These are phyloP conservation scores for Alternaria novae-zelandiae DNA, from an alignment of 2,329 filamentous ascomycete genomes.

Conservation along the genomic window DNA sequence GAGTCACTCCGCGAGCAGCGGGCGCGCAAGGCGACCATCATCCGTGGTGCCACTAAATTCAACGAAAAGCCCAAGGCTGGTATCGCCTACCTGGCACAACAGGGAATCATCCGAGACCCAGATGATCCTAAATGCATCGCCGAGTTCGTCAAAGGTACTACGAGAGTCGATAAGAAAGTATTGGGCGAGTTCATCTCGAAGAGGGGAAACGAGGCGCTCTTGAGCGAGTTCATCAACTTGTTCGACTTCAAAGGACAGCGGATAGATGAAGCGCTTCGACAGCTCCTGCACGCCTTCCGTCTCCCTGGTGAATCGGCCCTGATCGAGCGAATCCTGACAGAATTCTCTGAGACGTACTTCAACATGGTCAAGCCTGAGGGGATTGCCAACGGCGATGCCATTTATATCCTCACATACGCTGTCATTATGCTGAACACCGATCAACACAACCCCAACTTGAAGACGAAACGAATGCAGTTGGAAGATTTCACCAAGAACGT, in stretches of 20 bases:
- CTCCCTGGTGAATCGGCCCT: conserved; percentile 90
- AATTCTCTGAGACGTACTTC: conserved; percentile 87
- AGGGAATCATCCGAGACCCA: conserved; percentile 82
- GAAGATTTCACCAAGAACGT: conserved; percentile 86
- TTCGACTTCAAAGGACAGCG: conserved; percentile 88
- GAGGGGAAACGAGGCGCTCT: conserved; percentile 81
- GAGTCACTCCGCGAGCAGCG: conserved; percentile 72
- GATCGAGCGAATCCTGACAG: conserved; percentile 89
- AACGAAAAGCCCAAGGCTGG: conserved; percentile 94
- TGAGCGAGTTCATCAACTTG: conserved; percentile 82
- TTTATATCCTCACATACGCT: conserved; percentile 91
- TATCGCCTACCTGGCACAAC: conserved; percentile 81
- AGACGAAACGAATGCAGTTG: conserved; percentile 81
- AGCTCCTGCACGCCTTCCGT: conserved; percentile 89
- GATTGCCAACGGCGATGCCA: conserved; percentile 83
- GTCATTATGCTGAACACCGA: conserved; percentile 99
- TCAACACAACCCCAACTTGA: conserved; percentile 92
- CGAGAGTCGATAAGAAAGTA: conserved; percentile 85
- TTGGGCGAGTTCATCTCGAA: conserved; percentile 95
- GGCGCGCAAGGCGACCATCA: conserved; percentile 83
- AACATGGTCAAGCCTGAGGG: conserved; percentile 71
- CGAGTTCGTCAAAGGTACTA: conserved; percentile 85
- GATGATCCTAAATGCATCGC: conserved; percentile 79
- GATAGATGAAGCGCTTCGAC: conserved; percentile 86
- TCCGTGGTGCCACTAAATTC: conserved; percentile 87